phyloP scores from a whole-genome alignment of 345 rosid genomes.

The Sisymbrium altissimum region DNA sequence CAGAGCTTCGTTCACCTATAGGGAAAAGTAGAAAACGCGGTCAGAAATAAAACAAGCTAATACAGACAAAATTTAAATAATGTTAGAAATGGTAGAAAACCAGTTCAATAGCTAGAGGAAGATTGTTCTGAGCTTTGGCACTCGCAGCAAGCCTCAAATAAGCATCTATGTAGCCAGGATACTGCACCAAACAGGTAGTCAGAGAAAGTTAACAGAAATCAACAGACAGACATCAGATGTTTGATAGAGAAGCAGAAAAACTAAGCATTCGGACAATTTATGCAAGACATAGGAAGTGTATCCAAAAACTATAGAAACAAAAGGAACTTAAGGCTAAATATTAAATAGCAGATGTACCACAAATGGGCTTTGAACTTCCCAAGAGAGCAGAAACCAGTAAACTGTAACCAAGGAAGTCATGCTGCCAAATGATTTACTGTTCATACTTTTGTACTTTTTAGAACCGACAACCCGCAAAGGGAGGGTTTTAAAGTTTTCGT shows the following conservation, averaged over 20 bases:
- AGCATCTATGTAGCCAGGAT: slow-evolving; percentile 88
- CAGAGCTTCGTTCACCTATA: slow-evolving; percentile 83
- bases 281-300: neutral
- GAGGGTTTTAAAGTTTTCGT: neutral
- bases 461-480: neutral
- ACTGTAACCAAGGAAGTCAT: neutral
- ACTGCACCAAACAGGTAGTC: slow-evolving; percentile 45
- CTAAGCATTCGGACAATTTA: neutral
- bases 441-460: neutral
- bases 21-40: neutral
- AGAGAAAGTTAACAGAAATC: slow-evolving; percentile 13
- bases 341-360: neutral
- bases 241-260: slow-evolving; percentile 6
- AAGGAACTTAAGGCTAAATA: neutral
- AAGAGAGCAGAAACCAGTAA: neutral
- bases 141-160: slow-evolving; percentile 93
- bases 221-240: neutral
- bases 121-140: slow-evolving; percentile 84
- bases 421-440: neutral
- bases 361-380: neutral
- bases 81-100: slow-evolving; percentile 37
- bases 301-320: neutral
- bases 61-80: neutral
- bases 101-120: slow-evolving; percentile 93
- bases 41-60: slow-evolving; percentile 16